phyloP scores from a whole-genome alignment of 768 basidiomycete species.

The Boletus fagicola region DNA sequence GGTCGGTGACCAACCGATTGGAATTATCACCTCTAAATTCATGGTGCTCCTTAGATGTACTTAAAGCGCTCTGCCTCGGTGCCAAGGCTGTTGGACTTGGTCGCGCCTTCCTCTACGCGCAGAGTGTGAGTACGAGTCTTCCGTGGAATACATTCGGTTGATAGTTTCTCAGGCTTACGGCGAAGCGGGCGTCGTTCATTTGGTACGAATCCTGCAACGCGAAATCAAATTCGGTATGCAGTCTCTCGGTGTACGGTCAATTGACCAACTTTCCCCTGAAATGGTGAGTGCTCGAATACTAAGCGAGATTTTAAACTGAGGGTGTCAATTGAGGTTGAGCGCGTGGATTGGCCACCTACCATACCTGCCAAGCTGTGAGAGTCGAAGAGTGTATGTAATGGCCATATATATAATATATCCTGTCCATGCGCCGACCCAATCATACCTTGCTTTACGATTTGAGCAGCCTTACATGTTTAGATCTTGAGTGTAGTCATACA shows the following conservation, averaged over 20 bases:
- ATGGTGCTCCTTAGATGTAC: constrained; percentile 50
- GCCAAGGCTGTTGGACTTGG: constrained; percentile 87
- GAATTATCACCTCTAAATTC: not conserved
- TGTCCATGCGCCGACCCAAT: not conserved
- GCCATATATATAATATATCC: not conserved
- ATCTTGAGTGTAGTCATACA: not conserved
- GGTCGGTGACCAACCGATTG: constrained; percentile 38
- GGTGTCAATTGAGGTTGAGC: constrained; percentile 46
- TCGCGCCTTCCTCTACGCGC: constrained; percentile 81
- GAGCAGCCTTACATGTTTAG: not conserved
- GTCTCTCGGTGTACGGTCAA: constrained; percentile 63
- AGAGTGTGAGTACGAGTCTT: constrained; percentile 53
- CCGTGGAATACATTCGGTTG: not conserved
- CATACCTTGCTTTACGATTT: not conserved
- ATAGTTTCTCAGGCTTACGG: constrained; percentile 61
- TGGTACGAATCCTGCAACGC: constrained; percentile 64
- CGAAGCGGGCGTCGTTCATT: constrained; percentile 63
- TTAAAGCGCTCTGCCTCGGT: constrained; percentile 89
- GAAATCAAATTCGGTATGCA: constrained; percentile 80
- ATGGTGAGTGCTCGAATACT: constrained; percentile 48
- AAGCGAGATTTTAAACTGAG: constrained; percentile 1
- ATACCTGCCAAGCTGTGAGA: constrained; percentile 25
- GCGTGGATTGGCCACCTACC: constrained; percentile 63
- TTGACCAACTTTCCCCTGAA: constrained; percentile 68
- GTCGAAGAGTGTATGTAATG: not conserved